Evolutionary conservation across 2,329 filamentous ascomycete species (phyloP).

Genomic region (Clonostachys chloroleuca): DNA sequence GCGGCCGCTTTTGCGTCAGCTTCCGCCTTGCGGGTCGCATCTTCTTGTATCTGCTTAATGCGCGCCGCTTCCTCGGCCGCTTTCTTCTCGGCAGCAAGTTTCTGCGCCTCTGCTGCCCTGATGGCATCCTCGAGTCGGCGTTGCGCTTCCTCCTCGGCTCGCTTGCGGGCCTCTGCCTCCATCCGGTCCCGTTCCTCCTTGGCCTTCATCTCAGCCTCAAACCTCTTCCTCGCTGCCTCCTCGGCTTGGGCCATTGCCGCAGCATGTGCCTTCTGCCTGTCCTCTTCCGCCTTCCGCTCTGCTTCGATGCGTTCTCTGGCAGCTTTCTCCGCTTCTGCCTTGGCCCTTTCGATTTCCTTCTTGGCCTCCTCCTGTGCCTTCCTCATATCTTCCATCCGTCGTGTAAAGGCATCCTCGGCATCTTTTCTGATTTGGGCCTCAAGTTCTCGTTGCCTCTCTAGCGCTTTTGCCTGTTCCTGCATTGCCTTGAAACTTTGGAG

Average conservation of each 20-base stretch:
- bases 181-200: slow-evolving; percentile 36
- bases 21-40: slow-evolving; percentile 29
- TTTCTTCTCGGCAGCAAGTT: slow-evolving; percentile 31
- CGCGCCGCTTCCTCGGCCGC: slow-evolving; percentile 37
- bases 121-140: slow-evolving; percentile 34
- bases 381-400: slow-evolving; percentile 32
- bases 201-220: slow-evolving; percentile 32
- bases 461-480: slow-evolving; percentile 38
- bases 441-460: slow-evolving; percentile 34
- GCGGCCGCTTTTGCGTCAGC: slow-evolving; percentile 14
- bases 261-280: slow-evolving; percentile 28
- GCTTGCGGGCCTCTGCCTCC: slow-evolving; percentile 32
- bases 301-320: slow-evolving; percentile 39
- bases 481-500: slow-evolving; percentile 44
- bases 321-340: slow-evolving; percentile 36
- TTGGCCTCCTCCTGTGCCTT: slow-evolving; percentile 38
- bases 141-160: slow-evolving; percentile 32
- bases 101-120: slow-evolving; percentile 33
- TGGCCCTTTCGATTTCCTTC: slow-evolving; percentile 41
- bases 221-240: slow-evolving; percentile 26
- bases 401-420: slow-evolving; percentile 36
- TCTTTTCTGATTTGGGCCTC: slow-evolving; percentile 40
- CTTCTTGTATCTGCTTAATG: slow-evolving; percentile 27
- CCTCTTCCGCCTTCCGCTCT: slow-evolving; percentile 38
- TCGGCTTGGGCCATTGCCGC: slow-evolving; percentile 28